phyloP scores from a whole-genome alignment of 1,284 basidiomycete genomes.

The Rhizoctonia solani region DNA sequence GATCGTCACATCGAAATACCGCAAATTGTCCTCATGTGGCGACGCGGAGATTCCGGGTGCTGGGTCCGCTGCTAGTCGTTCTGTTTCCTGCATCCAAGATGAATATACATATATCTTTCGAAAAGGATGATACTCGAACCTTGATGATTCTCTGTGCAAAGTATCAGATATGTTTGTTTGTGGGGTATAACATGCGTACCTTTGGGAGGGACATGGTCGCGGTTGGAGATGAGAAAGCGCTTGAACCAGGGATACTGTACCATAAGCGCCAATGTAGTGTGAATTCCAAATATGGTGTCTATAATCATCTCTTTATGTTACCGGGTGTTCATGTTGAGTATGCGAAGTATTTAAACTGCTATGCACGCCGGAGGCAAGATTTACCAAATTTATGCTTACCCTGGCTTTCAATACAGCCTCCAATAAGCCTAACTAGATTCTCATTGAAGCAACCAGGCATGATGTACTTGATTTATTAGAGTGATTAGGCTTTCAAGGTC shows the following conservation, averaged over 20 bases:
- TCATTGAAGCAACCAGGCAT: no score
- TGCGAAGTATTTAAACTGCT: no score
- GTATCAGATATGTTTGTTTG: constrained; percentile 18
- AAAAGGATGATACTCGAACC: no score
- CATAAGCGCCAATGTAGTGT: not conserved
- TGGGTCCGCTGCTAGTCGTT: constrained; percentile 92
- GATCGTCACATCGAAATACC: constrained; percentile 98
- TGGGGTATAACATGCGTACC: constrained; percentile 41
- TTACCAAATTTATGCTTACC: no score
- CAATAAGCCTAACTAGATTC: no score
- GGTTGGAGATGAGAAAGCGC: not conserved
- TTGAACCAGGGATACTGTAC: not conserved
- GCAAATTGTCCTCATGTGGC: constrained; percentile 96
- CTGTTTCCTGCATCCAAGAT: constrained; percentile 76
- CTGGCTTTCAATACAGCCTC: no score
- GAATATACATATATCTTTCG: constrained; percentile 29
- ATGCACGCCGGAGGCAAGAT: no score
- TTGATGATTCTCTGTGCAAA: constrained; percentile 58
- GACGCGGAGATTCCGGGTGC: constrained; percentile 92
- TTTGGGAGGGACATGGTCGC: constrained; percentile 46
- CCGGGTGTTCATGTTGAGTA: no score
- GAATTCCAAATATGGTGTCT: no score
- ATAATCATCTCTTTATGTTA: no score
- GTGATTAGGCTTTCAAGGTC: no score
- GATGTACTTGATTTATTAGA: no score